These are phyloP conservation scores for Clonostachys sp. DNA, from an alignment of 2,329 filamentous ascomycete species.

Conservation along the genomic window DNA sequence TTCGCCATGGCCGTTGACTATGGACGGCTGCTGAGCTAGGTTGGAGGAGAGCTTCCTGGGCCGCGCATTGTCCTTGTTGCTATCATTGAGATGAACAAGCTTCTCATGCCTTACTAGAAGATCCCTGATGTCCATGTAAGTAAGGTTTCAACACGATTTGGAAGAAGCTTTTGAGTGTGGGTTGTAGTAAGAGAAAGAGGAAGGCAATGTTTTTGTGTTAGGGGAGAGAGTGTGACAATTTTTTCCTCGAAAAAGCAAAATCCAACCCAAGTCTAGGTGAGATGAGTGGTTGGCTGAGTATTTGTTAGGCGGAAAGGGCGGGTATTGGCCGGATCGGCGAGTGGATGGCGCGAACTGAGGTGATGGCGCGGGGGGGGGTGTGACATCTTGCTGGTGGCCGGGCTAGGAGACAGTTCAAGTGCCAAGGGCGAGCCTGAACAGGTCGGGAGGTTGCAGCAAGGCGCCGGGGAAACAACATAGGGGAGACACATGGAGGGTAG, in stretches of 20 bases:
- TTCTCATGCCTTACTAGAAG: constrained; percentile 61
- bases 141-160: constrained; percentile 2
- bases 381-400: too few species aligned
- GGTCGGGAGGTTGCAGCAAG: too few species aligned
- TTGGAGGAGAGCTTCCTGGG: constrained; percentile 46
- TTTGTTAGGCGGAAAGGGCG: background rate
- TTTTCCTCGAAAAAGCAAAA: too few species aligned
- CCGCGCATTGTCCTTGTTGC: constrained; percentile 46
- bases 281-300: background rate
- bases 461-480: background rate
- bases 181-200: too few species aligned
- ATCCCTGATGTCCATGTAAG: constrained; percentile 62
- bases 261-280: too few species aligned
- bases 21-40: constrained; percentile 35
- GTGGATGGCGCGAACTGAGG: background rate
- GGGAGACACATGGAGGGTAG: constrained; percentile 1
- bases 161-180: background rate
- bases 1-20: constrained; percentile 41
- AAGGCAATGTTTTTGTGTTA: too few species aligned
- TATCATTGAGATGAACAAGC: constrained; percentile 59
- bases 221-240: too few species aligned
- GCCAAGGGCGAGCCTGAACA: too few species aligned
- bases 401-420: too few species aligned
- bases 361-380: too few species aligned
- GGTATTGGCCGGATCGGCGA: background rate